Evolutionary conservation across 768 basidiomycete genomes (phyloP).

Genomic region (Tricholoma sp.): DNA sequence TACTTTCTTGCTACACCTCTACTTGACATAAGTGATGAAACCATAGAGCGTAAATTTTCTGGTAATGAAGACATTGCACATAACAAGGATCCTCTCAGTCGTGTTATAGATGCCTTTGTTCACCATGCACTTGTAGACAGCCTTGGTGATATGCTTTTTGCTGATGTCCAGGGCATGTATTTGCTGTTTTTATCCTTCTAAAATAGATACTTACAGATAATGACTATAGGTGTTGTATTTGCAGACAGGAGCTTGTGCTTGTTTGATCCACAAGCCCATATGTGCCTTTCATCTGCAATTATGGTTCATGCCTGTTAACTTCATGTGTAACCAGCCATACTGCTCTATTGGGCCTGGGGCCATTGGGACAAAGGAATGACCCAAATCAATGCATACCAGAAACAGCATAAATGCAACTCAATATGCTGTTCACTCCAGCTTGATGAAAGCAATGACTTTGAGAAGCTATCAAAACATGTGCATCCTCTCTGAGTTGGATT

Average conservation of each 20-base stretch:
- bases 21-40: background rate
- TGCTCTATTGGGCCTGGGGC: background rate
- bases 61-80: background rate
- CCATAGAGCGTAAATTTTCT: slow-evolving; percentile 1
- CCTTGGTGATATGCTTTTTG: background rate
- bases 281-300: background rate
- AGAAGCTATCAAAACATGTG: background rate
- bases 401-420: slow-evolving; percentile 7
- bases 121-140: background rate
- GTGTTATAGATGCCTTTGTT: background rate
- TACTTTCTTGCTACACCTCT: background rate
- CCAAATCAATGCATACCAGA: slow-evolving; percentile 1
- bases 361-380: slow-evolving; percentile 3
- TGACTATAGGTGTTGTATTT: background rate
- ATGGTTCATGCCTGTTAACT: background rate
- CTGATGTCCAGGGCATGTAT: background rate
- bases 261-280: background rate
- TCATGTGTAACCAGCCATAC: background rate
- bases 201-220: background rate
- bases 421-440: slow-evolving; percentile 1
- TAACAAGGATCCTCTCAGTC: background rate
- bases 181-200: background rate
- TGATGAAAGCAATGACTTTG: background rate
- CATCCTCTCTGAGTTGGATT: background rate
- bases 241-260: background rate